These are phyloP conservation scores for Backusella australiensis DNA, from an alignment of 192 early-diverging fungal genomes.

Conservation along the genomic window DNA sequence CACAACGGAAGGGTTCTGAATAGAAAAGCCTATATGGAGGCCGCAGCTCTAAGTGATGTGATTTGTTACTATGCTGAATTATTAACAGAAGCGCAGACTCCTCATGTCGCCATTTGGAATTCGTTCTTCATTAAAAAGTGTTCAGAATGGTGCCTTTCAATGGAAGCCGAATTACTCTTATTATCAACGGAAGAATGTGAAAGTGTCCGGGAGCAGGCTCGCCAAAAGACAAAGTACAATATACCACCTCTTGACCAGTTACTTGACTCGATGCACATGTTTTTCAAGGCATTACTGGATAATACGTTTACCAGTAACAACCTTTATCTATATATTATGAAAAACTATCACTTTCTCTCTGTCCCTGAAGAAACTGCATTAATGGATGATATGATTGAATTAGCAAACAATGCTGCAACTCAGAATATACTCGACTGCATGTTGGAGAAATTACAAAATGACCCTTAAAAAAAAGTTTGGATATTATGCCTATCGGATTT, in stretches of 20 bases:
- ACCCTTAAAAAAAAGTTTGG: background rate
- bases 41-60: background rate
- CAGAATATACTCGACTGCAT: background rate
- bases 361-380: background rate
- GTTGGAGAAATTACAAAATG: background rate
- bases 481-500: background rate
- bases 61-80: conserved; percentile 12
- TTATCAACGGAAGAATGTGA: background rate
- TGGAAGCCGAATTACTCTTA: conserved; percentile 13
- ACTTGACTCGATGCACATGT: background rate
- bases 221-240: background rate
- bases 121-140: conserved; percentile 4
- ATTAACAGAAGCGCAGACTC: background rate
- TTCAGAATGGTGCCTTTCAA: conserved; percentile 13
- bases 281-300: conserved; percentile 1
- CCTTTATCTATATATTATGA: background rate
- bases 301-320: background rate
- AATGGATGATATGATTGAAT: background rate
- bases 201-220: background rate
- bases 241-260: background rate
- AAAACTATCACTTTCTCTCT: conserved; percentile 8
- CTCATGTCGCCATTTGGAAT: conserved; percentile 9
- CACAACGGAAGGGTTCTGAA: background rate
- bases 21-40: background rate
- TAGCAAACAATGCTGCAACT: background rate